Evolutionary conservation across 805 yeast genomes (phyloP).

Genomic region (Nakazawaea sp.): DNA sequence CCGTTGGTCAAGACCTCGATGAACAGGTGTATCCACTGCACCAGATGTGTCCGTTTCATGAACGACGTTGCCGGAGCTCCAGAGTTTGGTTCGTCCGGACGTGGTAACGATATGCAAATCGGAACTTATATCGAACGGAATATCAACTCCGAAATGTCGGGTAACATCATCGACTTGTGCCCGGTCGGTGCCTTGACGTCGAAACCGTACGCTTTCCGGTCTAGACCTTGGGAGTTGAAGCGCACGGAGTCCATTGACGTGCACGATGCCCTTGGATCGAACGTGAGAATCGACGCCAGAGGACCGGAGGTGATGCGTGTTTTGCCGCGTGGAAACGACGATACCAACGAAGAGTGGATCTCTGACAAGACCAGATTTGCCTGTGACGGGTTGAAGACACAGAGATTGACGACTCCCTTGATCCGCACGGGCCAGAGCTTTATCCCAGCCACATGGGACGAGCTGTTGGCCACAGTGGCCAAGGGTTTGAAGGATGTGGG

Average conservation of each 20-base stretch:
- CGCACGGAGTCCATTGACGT: conserved; percentile 85
- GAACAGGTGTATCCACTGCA: conserved; percentile 92
- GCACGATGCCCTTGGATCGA: conserved; percentile 76
- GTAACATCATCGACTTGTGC: conserved; percentile 81
- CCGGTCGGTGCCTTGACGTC: conserved; percentile 91
- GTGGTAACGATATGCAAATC: conserved; percentile 89
- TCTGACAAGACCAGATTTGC: conserved; percentile 84
- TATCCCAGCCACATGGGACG: conserved; percentile 80
- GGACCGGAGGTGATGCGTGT: conserved; percentile 86
- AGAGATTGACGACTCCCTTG: conserved; percentile 77
- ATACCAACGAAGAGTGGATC: conserved; percentile 87
- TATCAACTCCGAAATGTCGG: conserved; percentile 78
- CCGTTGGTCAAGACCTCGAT: conserved; percentile 84
- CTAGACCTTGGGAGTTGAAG: conserved; percentile 91
- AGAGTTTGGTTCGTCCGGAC: conserved; percentile 81
- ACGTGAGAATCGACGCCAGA: conserved; percentile 77
- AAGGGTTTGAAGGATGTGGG: conserved; percentile 47
- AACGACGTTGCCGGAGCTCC: conserved; percentile 92
- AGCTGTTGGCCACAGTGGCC: conserved; percentile 66
- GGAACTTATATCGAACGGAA: conserved; percentile 86
- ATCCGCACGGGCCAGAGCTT: conserved; percentile 64
- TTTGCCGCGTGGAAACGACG: conserved; percentile 79
- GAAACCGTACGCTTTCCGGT: conserved; percentile 87
- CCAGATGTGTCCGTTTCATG: conserved; percentile 84
- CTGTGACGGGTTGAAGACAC: conserved; percentile 79